phyloP scores from a whole-genome alignment of 2,329 filamentous ascomycete species.

The Colletotrichum sp. region DNA sequence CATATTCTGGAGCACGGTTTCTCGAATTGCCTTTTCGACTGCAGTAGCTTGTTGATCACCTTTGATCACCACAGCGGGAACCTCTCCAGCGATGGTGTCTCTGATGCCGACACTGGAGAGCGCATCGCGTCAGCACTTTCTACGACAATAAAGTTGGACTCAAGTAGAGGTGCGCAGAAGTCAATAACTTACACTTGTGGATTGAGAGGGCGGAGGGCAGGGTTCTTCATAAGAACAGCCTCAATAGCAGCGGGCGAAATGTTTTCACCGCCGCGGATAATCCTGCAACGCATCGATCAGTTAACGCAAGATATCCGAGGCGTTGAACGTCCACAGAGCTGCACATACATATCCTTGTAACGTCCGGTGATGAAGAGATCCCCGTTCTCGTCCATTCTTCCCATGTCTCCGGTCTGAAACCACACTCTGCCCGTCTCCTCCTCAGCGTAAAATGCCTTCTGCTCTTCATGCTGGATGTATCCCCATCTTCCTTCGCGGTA shows the following conservation, averaged over 20 bases:
- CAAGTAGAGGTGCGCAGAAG: background rate
- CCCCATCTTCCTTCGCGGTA: background rate
- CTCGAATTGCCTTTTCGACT: background rate
- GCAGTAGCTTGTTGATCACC: background rate
- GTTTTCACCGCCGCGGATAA: background rate
- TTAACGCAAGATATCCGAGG: no score
- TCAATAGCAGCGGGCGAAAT: background rate
- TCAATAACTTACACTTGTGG: background rate
- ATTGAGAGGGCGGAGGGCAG: rapidly evolving
- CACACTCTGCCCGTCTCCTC: background rate
- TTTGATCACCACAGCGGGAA: background rate
- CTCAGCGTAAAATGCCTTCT: background rate
- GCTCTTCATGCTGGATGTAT: background rate
- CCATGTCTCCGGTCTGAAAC: background rate
- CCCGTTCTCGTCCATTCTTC: background rate
- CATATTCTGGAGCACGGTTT: background rate
- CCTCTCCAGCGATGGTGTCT: background rate
- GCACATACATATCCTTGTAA: background rate
- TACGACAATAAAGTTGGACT: rapidly evolving
- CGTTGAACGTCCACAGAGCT: no score
- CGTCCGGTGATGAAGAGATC: background rate
- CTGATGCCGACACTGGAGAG: background rate
- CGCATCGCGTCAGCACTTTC: background rate
- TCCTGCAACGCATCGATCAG: background rate
- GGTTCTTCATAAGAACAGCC: background rate